Evolutionary conservation across 2,329 filamentous ascomycete genomes (phyloP).

Genomic region (Fusarium austroafricanum): DNA sequence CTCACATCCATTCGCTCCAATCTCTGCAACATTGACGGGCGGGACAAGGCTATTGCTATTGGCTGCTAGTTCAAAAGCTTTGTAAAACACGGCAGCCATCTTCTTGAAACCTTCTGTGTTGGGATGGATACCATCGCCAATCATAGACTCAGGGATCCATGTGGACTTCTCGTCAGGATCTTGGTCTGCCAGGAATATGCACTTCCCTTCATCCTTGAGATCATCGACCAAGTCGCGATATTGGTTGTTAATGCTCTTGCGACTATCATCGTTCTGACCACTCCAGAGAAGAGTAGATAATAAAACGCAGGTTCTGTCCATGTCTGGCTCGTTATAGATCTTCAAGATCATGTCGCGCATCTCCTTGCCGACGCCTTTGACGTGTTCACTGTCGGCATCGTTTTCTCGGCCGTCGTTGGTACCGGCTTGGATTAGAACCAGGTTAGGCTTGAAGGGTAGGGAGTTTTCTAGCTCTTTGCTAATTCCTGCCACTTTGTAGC

Average conservation of each 20-base stretch:
- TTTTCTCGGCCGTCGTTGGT: conserved; percentile 37
- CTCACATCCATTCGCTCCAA: conserved; percentile 21
- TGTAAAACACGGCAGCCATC: conserved; percentile 13
- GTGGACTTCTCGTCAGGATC: background rate
- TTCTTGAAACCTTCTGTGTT: conserved; percentile 1
- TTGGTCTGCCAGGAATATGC: conserved; percentile 1
- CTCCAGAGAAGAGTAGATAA: conserved; percentile 9
- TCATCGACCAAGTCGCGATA: conserved; percentile 1
- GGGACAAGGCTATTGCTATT: background rate
- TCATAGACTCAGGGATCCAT: background rate
- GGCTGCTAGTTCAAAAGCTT: background rate
- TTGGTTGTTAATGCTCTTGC: conserved; percentile 3
- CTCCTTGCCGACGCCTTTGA: conserved; percentile 9
- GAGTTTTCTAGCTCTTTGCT: background rate
- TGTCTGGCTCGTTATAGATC: background rate
- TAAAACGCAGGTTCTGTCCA: conserved; percentile 3
- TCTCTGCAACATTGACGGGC: background rate
- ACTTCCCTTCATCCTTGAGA: background rate
- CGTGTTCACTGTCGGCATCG: background rate
- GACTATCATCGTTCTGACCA: background rate
- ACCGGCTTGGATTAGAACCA: conserved; percentile 41
- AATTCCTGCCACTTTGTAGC: background rate
- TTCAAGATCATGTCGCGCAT: conserved; percentile 32
- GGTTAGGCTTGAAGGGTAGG: conserved; percentile 26
- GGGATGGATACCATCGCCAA: background rate